A percentile compares a stretch with the other conserved stretches of the same genome.
phyloP scores from a whole-genome alignment of 2,329 filamentous ascomycete species.

The Aspergillus fischeri region DNA sequence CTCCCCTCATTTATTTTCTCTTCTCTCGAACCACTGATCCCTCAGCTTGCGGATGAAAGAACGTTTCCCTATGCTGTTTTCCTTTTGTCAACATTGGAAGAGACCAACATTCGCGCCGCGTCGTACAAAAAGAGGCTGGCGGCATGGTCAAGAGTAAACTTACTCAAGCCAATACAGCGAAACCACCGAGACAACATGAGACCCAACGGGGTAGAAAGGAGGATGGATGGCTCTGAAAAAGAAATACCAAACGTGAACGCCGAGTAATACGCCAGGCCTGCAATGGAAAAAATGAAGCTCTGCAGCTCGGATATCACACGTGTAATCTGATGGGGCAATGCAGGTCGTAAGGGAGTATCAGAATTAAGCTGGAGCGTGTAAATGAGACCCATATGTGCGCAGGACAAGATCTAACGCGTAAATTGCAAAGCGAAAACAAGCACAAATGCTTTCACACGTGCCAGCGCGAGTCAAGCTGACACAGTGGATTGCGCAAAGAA shows the following conservation, averaged over 20 bases:
- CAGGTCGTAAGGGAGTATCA: conserved; percentile 22
- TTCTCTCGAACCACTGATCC: background rate
- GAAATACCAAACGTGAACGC: conserved; percentile 24
- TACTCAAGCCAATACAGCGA: background rate
- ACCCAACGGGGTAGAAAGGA: conserved; percentile 2
- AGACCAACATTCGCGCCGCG: background rate
- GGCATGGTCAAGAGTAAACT: background rate
- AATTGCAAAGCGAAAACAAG: conserved; percentile 16
- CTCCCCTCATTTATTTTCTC: background rate
- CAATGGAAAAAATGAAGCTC: conserved; percentile 17
- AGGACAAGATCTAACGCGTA: conserved; percentile 19
- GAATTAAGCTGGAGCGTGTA: conserved; percentile 24
- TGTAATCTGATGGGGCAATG: conserved; percentile 15
- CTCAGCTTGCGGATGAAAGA: background rate
- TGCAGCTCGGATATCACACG: conserved; percentile 24
- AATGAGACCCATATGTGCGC: conserved; percentile 30
- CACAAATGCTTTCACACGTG: background rate
- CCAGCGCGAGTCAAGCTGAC: background rate
- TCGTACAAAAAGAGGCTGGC: background rate
- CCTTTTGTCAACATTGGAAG: conserved; percentile 5
- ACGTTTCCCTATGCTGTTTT: background rate
- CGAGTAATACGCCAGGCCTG: conserved; percentile 28
- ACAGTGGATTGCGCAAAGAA: background rate
- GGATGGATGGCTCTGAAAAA: conserved; percentile 3
- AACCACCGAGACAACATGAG: background rate